Base-by-base conservation (phyloP, 768 basidiomycete species). In the Sarcodon sp. region DNA sequence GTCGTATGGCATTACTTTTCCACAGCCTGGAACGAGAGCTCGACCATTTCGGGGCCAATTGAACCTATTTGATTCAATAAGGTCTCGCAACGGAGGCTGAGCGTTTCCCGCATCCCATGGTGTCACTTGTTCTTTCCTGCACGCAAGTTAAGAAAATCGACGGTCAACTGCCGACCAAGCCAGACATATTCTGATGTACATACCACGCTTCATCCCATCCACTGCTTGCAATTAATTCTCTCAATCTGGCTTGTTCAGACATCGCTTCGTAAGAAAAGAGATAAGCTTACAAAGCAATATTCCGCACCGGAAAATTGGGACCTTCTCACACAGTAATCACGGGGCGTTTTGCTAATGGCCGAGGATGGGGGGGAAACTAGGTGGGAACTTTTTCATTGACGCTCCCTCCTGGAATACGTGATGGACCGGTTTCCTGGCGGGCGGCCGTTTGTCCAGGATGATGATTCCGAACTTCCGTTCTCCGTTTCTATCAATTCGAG, bases 21-120 rank as follows among this genome's bases (percentile, higher is more conserved):
- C 83, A 55, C 81, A 84, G 0, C 79, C 79, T 0, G 76, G 75
- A 9, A 79, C 67, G 1, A 79, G 59, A 4, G 73, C 76, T 38
- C 68, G 53, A 3, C 67, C 69, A 3, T 51, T 41, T 32, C 50
- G 64, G 4, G 80, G 75, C 39, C 75, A 65, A 0, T 67, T 59
- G 12, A 79, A 54, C 32, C 65, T 60, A 12, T 64, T 64, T 1
- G 70, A 69, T 43, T 73, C 64, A 21, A 83, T 56, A 1, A 79
- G 59, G 44, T 78, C 75, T 21, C 58, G 61, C 47, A 84, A 63
- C 1, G 80, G 69, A 6, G 76, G 79, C 53, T 83, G 81, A 3
- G 66, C 55, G 6, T 64, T 59, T 3, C 79, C 73, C 6, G 58
- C 57, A 53, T 84, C 82, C 82, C 83, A 86, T 1, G 83, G 83